phyloP scores from a whole-genome alignment of 257 asterid genomes.

The Catharanthus roseus region DNA sequence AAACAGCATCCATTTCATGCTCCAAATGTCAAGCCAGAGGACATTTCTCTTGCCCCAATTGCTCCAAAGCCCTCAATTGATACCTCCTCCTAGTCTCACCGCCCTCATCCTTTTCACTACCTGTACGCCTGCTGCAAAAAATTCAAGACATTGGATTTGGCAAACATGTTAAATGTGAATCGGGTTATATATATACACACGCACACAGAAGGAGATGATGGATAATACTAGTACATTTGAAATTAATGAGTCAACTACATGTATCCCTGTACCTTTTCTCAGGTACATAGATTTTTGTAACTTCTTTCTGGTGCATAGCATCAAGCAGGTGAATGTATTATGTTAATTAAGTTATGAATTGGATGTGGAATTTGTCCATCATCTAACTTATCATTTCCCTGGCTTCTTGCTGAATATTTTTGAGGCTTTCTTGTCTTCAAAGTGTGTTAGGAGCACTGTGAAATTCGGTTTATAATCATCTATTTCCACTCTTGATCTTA shows the following conservation, averaged over 20 bases:
- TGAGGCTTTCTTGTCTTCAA: neutral
- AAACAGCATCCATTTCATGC: neutral
- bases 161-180: neutral
- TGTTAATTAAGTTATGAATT: neutral
- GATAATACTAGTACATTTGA: no score
- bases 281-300: neutral
- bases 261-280: conserved; percentile 30
- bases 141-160: neutral
- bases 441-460: neutral
- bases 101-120: no score
- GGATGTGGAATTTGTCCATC: neutral
- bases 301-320: neutral
- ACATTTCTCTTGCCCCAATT: conserved; percentile 6
- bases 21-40: conserved; percentile 8
- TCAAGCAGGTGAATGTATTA: neutral
- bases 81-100: no score
- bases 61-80: conserved; percentile 7
- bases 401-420: neutral
- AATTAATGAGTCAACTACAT: no score
- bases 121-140: no score
- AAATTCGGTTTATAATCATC: neutral
- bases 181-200: no score
- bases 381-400: neutral
- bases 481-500: no score
- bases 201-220: no score